Conservation (phyloP, 495 filamentous ascomycete species). For the Podospora fimiseda region DNA sequence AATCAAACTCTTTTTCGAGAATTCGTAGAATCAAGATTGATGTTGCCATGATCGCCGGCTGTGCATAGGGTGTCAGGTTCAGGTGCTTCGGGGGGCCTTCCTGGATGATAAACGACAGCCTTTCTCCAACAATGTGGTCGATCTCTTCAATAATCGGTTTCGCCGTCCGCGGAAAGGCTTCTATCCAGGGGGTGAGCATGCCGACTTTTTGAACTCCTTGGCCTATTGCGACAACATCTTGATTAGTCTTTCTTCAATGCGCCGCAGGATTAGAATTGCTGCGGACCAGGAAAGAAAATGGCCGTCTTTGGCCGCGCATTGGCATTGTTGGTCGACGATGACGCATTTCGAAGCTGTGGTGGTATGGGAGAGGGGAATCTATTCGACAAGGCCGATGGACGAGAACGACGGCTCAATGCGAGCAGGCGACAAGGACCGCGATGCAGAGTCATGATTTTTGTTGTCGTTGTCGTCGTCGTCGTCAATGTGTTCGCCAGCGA, state of each 20-base stretch:
- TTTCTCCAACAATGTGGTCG: constrained; percentile 63
- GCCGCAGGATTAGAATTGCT: not conserved
- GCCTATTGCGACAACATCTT: constrained; percentile 44
- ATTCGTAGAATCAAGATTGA: constrained; percentile 86
- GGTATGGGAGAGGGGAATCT: not conserved
- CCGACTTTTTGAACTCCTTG: constrained; percentile 93
- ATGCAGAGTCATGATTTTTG: constrained; percentile 15
- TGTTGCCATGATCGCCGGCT: constrained; percentile 93
- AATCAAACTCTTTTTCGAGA: constrained; percentile 77
- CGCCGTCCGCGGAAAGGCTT: constrained; percentile 72
- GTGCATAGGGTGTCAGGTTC: constrained; percentile 78
- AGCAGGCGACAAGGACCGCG: constrained; percentile 14
- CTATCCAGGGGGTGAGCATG: constrained; percentile 80
- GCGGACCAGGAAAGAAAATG: constrained; percentile 76
- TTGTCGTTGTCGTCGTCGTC: constrained; percentile 9
- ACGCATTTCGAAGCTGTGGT: constrained; percentile 16
- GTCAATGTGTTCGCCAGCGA: not conserved
- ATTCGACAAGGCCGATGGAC: constrained; percentile 5
- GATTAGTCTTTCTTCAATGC: not conserved
- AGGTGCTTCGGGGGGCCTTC: constrained; percentile 69
- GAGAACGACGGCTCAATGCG: constrained; percentile 6
- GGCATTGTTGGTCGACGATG: constrained; percentile 9
- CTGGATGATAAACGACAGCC: constrained; percentile 70
- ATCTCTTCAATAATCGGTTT: constrained; percentile 71
- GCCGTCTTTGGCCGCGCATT: constrained; percentile 56